Evolutionary conservation across 768 basidiomycete species (phyloP), one percentile per base, ranked within the genome.

Genomic region (Pleurotus ostreatus): DNA sequence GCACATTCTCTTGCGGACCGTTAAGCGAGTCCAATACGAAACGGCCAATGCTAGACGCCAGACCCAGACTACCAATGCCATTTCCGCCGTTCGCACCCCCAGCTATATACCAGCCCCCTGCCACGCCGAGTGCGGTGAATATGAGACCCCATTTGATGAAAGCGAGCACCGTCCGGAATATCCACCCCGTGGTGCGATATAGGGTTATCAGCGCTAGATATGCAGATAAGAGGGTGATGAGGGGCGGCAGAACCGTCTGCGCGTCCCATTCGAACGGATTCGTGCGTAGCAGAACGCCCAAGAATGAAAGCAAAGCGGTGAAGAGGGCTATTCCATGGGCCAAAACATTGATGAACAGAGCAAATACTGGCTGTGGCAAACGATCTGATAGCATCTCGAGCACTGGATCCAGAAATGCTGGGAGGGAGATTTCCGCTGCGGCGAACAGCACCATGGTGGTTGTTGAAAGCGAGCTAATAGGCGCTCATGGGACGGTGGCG

Each of bases 141-240:
- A 93, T 70, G 9, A 75, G 70, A 20, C 85, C 86, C 90, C 90
- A 93, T 70, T 93, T 93, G 63, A 88, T 66, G 63, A 89, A 78
- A 77, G 81, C 90, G 60, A 90, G 68, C 23, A 71, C 73, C 34
- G 81, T 82, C 58, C 87, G 80, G 60, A 92, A 70, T 62, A 88
- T 75, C 85, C 87, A 92, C 20, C 78, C 78, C 11, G 89, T 85
- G 4, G 91, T 92, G 58, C 88, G 86, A 71, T 91, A 91, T 52
- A 91, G 69, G 66, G 84, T 89, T 41, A 85, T 59, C n/a, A 93
- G 74, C 3, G 88, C 88, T 58, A 91, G 77, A 69, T 92, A 93
- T 16, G 88, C 85, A 4, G 80, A 77, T 51, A 92, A 68, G 26
- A 92, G 68, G 57, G 81, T 86, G 64, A 93, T 81, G 64, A 92